Percentiles rank a stretch among this genome's conserved stretches.
phyloP scores from a whole-genome alignment of 108 stramenopile genomes.

The Pseudonitzschia multiseries region DNA sequence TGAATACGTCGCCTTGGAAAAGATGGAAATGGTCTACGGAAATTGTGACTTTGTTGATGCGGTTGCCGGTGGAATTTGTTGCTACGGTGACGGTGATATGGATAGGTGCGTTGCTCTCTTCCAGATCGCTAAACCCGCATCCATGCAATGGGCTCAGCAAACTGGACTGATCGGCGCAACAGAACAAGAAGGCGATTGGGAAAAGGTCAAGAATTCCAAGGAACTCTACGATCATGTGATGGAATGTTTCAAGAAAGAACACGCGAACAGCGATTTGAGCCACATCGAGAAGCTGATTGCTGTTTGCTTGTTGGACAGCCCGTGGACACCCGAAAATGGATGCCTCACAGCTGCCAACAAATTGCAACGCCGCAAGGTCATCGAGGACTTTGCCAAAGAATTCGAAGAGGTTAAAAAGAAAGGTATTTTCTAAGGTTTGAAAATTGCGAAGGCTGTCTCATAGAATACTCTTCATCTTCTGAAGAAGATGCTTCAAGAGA shows the following conservation, averaged over 20 bases:
- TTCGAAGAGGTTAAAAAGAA: conserved; percentile 68
- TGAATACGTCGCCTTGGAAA: conserved; percentile 89
- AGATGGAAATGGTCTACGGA: conserved; percentile 81
- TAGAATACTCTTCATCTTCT: background rate
- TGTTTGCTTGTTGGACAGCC: conserved; percentile 50
- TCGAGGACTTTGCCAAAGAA: conserved; percentile 55
- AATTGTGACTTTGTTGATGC: conserved; percentile 76
- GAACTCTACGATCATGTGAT: conserved; percentile 70
- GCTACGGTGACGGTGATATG: conserved; percentile 89
- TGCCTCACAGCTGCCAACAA: conserved; percentile 86
- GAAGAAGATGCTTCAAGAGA: too few species aligned
- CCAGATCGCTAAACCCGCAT: conserved; percentile 56
- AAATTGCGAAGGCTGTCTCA: background rate
- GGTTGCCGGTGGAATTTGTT: conserved; percentile 74
- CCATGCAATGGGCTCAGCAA: conserved; percentile 73
- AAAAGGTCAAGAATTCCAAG: conserved; percentile 53
- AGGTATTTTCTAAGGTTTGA: conserved; percentile 52
- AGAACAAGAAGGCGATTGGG: conserved; percentile 47
- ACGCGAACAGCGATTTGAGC: conserved; percentile 63
- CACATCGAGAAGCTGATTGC: conserved; percentile 72
- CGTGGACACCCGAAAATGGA: conserved; percentile 88
- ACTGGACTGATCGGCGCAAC: conserved; percentile 41
- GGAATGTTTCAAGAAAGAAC: conserved; percentile 59
- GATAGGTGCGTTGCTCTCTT: conserved; percentile 81
- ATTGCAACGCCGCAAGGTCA: conserved; percentile 70